A percentile compares a stretch with the other conserved stretches of the same genome.
Evolutionary conservation across 139 green algal genomes (phyloP).

Genomic region (Volvox africanus): DNA sequence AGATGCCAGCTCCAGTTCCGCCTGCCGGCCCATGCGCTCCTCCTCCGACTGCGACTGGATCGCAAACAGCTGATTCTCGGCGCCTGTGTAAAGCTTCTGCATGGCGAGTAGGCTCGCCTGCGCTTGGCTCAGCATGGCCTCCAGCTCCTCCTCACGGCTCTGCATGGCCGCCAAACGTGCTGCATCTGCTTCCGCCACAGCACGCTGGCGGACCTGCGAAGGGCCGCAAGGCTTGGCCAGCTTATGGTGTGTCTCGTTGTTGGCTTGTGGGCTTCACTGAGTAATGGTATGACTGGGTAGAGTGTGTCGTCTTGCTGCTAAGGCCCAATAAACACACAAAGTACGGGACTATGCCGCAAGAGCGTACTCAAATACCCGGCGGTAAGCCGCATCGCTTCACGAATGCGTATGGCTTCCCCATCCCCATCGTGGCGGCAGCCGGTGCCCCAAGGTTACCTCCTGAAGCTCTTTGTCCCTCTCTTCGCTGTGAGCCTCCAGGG

Average conservation of each 20-base stretch:
- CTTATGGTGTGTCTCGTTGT: no score
- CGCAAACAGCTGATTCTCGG: slow-evolving; percentile 86
- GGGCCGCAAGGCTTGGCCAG: no score
- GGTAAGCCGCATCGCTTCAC: no score
- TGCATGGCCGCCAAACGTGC: slow-evolving; percentile 62
- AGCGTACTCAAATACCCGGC: no score
- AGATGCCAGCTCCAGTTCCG: slow-evolving; percentile 84
- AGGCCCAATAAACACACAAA: no score
- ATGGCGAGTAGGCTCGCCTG: slow-evolving; percentile 73
- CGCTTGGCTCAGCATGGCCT: slow-evolving; percentile 67
- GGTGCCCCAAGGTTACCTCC: slow-evolving; percentile 9
- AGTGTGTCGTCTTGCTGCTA: no score
- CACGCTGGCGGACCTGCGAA: slow-evolving; percentile 61
- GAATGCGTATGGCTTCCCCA: no score
- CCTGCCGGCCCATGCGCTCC: slow-evolving; percentile 65
- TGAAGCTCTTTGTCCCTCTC: slow-evolving; percentile 54
- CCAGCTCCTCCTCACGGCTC: slow-evolving; percentile 72
- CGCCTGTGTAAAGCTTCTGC: slow-evolving; percentile 78
- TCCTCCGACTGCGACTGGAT: slow-evolving; percentile 81
- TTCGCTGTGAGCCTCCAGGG: slow-evolving; percentile 66
- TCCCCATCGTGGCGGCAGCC: no score
- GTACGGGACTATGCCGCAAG: no score
- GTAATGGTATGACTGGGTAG: no score
- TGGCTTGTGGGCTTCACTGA: no score
- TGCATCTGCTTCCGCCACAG: slow-evolving; percentile 69